Base-by-base conservation (phyloP, 2,329 filamentous ascomycete species). In the Neofusicoccum sp. region DNA sequence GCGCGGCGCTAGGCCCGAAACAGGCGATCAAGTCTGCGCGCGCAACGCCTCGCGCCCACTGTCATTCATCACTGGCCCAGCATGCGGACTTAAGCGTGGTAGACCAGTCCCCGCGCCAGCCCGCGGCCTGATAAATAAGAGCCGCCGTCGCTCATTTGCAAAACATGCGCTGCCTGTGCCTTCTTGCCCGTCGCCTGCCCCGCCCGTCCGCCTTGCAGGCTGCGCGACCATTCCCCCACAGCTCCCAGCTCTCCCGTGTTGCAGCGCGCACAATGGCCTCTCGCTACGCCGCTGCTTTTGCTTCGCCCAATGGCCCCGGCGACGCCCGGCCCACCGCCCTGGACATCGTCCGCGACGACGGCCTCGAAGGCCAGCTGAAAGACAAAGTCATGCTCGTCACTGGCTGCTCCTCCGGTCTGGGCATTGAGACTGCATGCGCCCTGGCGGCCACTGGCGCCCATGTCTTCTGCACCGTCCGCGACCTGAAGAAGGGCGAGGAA, bases 371-470 rank as follows among this genome's bases (percentile, higher is more conserved):
- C 47, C 74, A 69, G 20, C 70, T 68, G 3, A 44, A n/a, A 1
- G 70, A 63, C 34, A 70, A 71, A 54, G 64, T 65, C 41, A 62
- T 69, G n/a, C 57, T 72, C 30, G 63, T 73, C 43, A 73, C 70
- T 1, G 70, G 70, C 12, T 60, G 61, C 30, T 70, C 70, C 0
- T 67, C 68, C 28, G 71, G 70, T 12, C 68, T 73, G 41, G 69
- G 70, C 48, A 64, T 66, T n/a, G 67, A 70, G 5, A 71, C 66
- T 11, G 66, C 67, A 8, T 58, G 73, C 11, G 80, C 80, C 1
- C 70, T 84, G 20, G 67, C 72, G 24, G 67, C 73, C 9, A 79
- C 81, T 0, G 80, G 80, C 8, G 79, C 79, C 8, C 78, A 69
- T 30, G 64, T 81, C 48, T 81, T 74, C 65, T 67, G 76, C 8